A percentile compares a stretch with the other conserved stretches of the same genome.
phyloP scores from a whole-genome alignment of 1,284 basidiomycete genomes.

The Cryptococcus sp. region DNA sequence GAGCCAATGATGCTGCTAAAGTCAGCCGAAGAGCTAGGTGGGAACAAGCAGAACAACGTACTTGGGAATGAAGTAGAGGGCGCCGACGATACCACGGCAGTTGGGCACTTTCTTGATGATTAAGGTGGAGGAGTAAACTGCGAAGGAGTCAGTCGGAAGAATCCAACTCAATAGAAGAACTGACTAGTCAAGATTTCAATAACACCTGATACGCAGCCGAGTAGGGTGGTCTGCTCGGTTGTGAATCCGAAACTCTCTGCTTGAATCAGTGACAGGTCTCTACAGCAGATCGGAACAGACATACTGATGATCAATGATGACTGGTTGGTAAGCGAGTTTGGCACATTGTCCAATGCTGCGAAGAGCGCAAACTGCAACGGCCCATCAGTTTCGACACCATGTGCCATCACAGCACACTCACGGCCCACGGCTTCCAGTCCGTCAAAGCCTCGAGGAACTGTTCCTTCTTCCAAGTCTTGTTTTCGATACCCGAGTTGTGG shows the following conservation, averaged over 20 bases:
- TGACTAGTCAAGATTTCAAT: conserved; percentile 58
- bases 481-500: conserved; percentile 44
- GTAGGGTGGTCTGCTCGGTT: conserved; percentile 65
- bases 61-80: conserved; percentile 65
- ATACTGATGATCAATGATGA: conserved; percentile 63
- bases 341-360: conserved; percentile 64
- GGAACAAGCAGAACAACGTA: neutral
- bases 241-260: conserved; percentile 64
- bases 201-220: conserved; percentile 66
- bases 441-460: conserved; percentile 71
- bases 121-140: conserved; percentile 23
- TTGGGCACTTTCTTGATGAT: conserved; percentile 37
- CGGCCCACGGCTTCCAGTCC: conserved; percentile 60
- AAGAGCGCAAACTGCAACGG: conserved; percentile 60
- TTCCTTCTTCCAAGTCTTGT: conserved; percentile 67
- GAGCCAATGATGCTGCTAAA: conserved; percentile 57
- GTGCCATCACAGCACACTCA: neutral
- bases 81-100: conserved; percentile 64
- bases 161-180: neutral
- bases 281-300: neutral
- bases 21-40: neutral
- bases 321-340: conserved; percentile 72
- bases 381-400: neutral
- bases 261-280: neutral
- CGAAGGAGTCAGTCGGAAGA: no score